These are phyloP conservation scores for Yamadazyma kitorensis DNA, from an alignment of 805 yeast genomes.

Conservation along the genomic window DNA sequence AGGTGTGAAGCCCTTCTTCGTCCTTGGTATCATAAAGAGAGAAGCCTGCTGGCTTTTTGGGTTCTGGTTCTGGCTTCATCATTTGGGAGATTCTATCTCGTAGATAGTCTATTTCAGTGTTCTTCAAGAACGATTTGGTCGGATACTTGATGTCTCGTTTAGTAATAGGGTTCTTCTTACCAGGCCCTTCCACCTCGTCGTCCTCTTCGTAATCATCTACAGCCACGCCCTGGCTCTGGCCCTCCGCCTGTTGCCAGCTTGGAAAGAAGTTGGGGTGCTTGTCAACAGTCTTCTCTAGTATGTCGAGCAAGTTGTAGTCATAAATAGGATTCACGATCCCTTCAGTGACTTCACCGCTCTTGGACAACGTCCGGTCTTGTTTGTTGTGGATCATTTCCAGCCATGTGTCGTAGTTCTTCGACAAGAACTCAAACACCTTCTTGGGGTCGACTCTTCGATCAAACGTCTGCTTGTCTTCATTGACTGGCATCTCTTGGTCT, in stretches of 20 bases:
- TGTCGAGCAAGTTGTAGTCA: slow-evolving; percentile 28
- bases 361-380: slow-evolving; percentile 1
- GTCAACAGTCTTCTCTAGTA: slow-evolving; percentile 22
- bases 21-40: slow-evolving; percentile 35
- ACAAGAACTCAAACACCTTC: slow-evolving; percentile 28
- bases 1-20: slow-evolving; percentile 37
- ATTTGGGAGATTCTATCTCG: slow-evolving; percentile 24
- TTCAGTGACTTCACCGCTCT: slow-evolving; percentile 3
- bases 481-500: not conserved
- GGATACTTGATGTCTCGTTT: slow-evolving; percentile 7
- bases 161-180: not conserved
- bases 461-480: slow-evolving; percentile 1
- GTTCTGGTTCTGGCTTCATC: slow-evolving; percentile 13
- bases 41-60: slow-evolving; percentile 27
- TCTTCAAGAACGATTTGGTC: slow-evolving; percentile 7
- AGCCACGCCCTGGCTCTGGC: not conserved
- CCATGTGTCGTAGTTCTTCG: slow-evolving; percentile 39
- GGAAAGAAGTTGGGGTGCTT: slow-evolving; percentile 7
- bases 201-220: not conserved
- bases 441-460: slow-evolving; percentile 12
- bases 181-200: not conserved
- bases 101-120: slow-evolving; percentile 25
- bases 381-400: slow-evolving; percentile 26
- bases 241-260: slow-evolving; percentile 1
- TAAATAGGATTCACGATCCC: slow-evolving; percentile 12